These are phyloP conservation scores for Pseudozyma tsukubaensis DNA, from an alignment of 1,284 basidiomycete genomes.

Conservation along the genomic window DNA sequence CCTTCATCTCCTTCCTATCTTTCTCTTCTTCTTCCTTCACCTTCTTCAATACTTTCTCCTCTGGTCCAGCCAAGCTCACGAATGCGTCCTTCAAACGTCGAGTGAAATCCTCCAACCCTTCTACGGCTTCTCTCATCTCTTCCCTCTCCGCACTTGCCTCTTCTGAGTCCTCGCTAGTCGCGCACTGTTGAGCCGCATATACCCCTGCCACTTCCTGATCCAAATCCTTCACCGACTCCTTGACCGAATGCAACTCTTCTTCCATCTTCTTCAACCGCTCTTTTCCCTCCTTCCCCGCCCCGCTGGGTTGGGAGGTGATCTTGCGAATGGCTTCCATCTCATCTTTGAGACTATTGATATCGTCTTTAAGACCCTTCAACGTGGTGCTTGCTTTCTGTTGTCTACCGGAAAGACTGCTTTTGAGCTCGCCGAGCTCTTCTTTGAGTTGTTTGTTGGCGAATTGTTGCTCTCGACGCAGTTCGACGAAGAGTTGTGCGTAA, in stretches of 20 bases:
- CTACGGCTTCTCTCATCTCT: slow-evolving; percentile 1
- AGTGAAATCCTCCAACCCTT: background rate
- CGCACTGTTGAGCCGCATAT: background rate
- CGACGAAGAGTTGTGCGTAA: background rate
- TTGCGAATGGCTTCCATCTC: slow-evolving; percentile 4
- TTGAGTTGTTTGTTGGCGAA: slow-evolving; percentile 7
- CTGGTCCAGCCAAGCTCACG: slow-evolving; percentile 7
- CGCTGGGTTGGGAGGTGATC: background rate
- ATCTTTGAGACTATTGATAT: background rate
- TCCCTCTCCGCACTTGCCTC: background rate
- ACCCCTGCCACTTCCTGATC: slow-evolving; percentile 5
- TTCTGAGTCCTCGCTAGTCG: background rate
- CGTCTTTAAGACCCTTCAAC: slow-evolving; percentile 11
- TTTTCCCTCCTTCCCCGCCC: background rate
- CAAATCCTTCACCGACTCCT: background rate
- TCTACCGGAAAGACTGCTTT: slow-evolving; percentile 7
- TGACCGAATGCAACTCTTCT: background rate
- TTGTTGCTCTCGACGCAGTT: slow-evolving; percentile 1
- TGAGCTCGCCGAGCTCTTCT: slow-evolving; percentile 11
- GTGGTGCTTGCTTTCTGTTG: slow-evolving; percentile 8
- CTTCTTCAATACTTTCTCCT: slow-evolving; percentile 3
- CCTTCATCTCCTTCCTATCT: slow-evolving; percentile 5
- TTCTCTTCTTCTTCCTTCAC: slow-evolving; percentile 2
- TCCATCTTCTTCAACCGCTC: slow-evolving; percentile 1
- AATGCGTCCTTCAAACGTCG: slow-evolving; percentile 9